Conservation (phyloP, 2,329 filamentous ascomycete genomes). For the Coleophoma cylindrospora region DNA sequence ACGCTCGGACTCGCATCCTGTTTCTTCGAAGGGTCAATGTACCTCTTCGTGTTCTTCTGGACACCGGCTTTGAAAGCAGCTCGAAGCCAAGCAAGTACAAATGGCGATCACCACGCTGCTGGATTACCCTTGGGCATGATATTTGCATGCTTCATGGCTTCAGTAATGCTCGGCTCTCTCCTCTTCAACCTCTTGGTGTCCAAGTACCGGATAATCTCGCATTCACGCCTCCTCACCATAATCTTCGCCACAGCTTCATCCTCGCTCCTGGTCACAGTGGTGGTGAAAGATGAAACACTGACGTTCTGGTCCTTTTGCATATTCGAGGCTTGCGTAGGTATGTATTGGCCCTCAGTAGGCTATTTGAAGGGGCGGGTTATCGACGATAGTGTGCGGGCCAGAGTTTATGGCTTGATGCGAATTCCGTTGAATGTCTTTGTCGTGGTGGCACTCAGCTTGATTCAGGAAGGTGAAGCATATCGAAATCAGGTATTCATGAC, state of each 20-base stretch:
- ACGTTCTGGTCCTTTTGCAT: conserved; percentile 53
- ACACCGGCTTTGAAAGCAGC: conserved; percentile 46
- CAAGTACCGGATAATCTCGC: conserved; percentile 21
- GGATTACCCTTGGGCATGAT: conserved; percentile 44
- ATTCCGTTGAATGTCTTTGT: conserved; percentile 56
- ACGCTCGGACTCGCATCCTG: conserved; percentile 46
- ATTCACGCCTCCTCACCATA: conserved; percentile 28
- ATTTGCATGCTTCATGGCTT: conserved; percentile 53
- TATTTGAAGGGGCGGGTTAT: conserved; percentile 49
- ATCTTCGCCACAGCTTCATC: conserved; percentile 32
- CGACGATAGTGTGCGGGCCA: conserved; percentile 47
- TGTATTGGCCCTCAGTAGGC: conserved; percentile 52
- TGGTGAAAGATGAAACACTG: conserved; percentile 34
- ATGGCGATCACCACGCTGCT: conserved; percentile 31
- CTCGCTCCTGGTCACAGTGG: conserved; percentile 35
- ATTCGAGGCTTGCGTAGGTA: conserved; percentile 51
- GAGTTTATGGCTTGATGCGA: conserved; percentile 51
- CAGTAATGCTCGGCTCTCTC: conserved; percentile 54
- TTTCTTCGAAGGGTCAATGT: conserved; percentile 57
- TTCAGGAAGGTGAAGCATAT: conserved; percentile 34
- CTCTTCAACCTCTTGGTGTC: conserved; percentile 37
- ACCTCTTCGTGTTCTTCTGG: conserved; percentile 61
- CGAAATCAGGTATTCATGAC: conserved; percentile 24
- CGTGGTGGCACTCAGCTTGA: conserved; percentile 40
- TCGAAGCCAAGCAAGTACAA: conserved; percentile 35